Conservation (phyloP, 2,329 filamentous ascomycete species). For the Pestalotiopsis sp. region DNA sequence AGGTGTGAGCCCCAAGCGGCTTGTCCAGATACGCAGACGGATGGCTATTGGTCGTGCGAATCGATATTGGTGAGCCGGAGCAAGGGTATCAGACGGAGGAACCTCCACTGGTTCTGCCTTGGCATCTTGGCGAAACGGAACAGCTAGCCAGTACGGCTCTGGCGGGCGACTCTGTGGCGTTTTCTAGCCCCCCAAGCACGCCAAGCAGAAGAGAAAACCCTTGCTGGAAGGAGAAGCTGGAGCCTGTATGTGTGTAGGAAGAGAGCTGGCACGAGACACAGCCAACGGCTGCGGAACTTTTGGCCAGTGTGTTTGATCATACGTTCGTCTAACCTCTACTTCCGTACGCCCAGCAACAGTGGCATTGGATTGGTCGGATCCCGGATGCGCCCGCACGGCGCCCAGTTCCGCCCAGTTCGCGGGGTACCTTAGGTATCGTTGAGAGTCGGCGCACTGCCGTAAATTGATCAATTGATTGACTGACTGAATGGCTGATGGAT, state of each 20-base stretch:
- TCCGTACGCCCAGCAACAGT: neutral
- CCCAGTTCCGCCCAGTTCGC: neutral
- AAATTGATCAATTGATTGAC: neutral
- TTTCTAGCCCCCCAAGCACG: neutral
- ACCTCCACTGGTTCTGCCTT: slow-evolving; percentile 8
- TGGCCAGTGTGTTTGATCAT: neutral
- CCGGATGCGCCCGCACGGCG: neutral
- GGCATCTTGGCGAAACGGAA: slow-evolving; percentile 11
- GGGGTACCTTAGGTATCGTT: neutral
- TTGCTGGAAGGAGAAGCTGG: slow-evolving; percentile 10
- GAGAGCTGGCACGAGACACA: neutral
- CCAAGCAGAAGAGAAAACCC: neutral
- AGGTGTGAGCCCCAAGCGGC: neutral
- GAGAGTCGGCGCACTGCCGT: no score
- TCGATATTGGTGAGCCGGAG: neutral
- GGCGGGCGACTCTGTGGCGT: neutral
- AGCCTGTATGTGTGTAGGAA: neutral
- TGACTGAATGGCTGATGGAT: no score
- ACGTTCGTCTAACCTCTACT: neutral
- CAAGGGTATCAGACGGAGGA: neutral
- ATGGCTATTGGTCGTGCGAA: slow-evolving; percentile 9
- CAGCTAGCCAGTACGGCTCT: slow-evolving; percentile 8
- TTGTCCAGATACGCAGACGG: slow-evolving; percentile 11
- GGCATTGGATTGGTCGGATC: neutral
- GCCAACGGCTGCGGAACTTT: neutral